Conservation (phyloP, 768 basidiomycete genomes). For the Hericium rajendrae region DNA sequence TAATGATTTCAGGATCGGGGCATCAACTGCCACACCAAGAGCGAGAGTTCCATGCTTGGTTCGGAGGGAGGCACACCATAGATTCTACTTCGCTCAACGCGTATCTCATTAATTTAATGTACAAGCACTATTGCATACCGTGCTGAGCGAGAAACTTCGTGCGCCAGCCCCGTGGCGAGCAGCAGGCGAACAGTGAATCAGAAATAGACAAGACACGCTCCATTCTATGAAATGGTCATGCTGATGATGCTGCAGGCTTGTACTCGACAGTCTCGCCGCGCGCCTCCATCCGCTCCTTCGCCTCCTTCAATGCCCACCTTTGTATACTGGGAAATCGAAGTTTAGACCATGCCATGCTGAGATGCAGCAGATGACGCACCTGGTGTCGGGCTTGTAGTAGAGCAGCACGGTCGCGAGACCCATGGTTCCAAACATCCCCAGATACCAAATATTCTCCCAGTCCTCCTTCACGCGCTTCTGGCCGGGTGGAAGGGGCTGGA, state of each 20-base stretch:
- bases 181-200: background rate
- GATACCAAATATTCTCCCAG: conserved; percentile 88
- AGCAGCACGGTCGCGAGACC: conserved; percentile 62
- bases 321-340: conserved; percentile 52
- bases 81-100: background rate
- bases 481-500: conserved; percentile 65
- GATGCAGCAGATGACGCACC: conserved; percentile 37
- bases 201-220: background rate
- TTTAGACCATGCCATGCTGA: background rate
- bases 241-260: conserved; percentile 3
- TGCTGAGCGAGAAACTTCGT: no score
- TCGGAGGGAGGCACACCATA: no score
- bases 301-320: conserved; percentile 86
- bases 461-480: conserved; percentile 82
- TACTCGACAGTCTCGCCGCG: conserved; percentile 88
- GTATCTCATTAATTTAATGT: background rate
- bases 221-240: background rate
- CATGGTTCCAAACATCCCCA: conserved; percentile 88
- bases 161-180: no score
- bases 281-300: conserved; percentile 83
- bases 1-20: no score
- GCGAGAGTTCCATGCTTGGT: no score
- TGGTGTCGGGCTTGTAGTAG: conserved; percentile 91
- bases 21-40: no score
- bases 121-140: background rate